Percentiles rank a stretch among this genome's conserved stretches.
These are phyloP conservation scores for Parsonsia alboflavescens DNA, from an alignment of 257 asterid species.

Conservation along the genomic window DNA sequence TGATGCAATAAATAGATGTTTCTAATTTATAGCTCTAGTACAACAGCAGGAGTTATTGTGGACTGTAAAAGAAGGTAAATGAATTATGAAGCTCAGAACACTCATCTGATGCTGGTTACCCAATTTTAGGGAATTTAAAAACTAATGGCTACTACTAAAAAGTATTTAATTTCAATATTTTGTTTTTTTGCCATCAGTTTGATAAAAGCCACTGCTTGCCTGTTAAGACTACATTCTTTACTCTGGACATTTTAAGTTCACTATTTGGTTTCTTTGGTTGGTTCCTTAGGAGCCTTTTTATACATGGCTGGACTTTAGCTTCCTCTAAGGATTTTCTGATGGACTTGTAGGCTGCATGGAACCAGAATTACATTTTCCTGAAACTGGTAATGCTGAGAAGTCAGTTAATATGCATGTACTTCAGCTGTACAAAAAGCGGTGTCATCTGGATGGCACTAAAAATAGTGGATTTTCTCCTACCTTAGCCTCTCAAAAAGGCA, in stretches of 20 bases:
- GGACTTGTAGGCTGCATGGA: slow-evolving; percentile 42
- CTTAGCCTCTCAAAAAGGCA: slow-evolving; percentile 47
- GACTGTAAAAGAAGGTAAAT: background rate
- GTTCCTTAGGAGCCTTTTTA: background rate
- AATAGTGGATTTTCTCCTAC: slow-evolving; percentile 33
- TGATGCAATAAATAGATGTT: background rate
- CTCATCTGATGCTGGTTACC: background rate
- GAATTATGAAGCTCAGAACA: background rate
- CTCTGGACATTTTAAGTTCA: background rate
- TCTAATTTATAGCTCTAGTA: background rate
- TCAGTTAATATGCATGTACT: slow-evolving; percentile 18
- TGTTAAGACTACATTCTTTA: background rate
- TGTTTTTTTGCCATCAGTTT: slow-evolving; percentile 1
- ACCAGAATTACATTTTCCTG: slow-evolving; percentile 35
- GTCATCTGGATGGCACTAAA: slow-evolving; percentile 33
- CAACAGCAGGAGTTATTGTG: background rate
- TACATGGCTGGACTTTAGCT: background rate
- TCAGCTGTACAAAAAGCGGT: slow-evolving; percentile 28
- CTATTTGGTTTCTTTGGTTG: background rate
- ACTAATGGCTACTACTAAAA: background rate
- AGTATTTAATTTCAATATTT: background rate
- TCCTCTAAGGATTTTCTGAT: slow-evolving; percentile 1
- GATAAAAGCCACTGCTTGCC: background rate
- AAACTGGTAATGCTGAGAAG: slow-evolving; percentile 25
- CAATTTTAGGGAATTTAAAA: background rate